phyloP scores from a whole-genome alignment of 2,329 filamentous ascomycete species.

The Cladophialophora bantiana region DNA sequence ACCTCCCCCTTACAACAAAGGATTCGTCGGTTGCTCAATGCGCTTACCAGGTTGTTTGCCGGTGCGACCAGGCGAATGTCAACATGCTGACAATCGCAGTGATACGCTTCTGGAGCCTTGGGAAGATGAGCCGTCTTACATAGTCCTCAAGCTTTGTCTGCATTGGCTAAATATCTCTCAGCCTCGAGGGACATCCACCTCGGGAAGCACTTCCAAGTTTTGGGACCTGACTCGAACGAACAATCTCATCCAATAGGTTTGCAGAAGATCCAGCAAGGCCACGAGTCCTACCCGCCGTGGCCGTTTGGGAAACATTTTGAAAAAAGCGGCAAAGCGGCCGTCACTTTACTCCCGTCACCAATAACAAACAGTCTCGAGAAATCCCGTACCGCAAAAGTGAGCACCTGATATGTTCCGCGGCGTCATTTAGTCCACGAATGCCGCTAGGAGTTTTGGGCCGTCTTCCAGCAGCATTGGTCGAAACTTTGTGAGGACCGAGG shows the following conservation, averaged over 20 bases:
- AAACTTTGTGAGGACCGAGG: background rate
- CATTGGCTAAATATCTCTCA: background rate
- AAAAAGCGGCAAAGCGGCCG: slow-evolving; percentile 1
- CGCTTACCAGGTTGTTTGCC: background rate
- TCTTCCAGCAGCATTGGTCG: background rate
- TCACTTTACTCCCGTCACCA: background rate
- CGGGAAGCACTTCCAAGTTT: background rate
- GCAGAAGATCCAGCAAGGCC: background rate
- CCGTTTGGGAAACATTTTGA: background rate
- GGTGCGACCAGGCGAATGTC: background rate
- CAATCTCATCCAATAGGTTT: background rate
- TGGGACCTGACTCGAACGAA: slow-evolving; percentile 1
- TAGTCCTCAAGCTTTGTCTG: background rate
- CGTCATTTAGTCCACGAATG: background rate
- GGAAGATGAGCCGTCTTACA: background rate
- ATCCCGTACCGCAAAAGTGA: background rate
- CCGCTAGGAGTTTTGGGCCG: background rate
- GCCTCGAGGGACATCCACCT: background rate
- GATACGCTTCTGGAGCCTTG: background rate
- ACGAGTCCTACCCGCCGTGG: background rate
- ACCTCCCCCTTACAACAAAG: background rate
- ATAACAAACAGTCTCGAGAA: background rate
- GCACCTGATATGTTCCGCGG: slow-evolving; percentile 7
- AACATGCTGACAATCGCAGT: background rate
- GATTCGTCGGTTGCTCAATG: background rate